Evolutionary conservation across 1,284 basidiomycete species (phyloP).

Genomic region (Tylopilus sp.): DNA sequence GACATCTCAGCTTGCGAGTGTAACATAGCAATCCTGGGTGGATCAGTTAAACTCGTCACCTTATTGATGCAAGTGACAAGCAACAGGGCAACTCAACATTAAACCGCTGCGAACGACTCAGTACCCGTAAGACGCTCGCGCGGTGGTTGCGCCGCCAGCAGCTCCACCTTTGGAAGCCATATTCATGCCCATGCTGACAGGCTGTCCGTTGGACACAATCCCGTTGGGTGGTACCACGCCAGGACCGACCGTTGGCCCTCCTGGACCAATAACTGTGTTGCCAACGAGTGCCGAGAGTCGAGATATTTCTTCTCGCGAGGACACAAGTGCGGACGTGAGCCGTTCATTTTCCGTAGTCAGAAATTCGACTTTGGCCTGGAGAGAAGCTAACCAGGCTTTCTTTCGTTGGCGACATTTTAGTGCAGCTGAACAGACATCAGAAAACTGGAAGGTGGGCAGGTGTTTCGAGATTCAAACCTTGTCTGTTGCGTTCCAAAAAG

Average conservation of each 20-base stretch:
- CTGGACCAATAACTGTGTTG: constrained; percentile 49
- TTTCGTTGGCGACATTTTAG: constrained; percentile 98
- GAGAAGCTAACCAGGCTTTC: constrained; percentile 92
- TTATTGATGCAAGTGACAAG: background rate
- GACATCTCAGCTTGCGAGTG: constrained; percentile 16
- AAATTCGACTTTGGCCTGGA: constrained; percentile 92
- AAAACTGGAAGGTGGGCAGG: background rate
- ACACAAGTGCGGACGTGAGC: constrained; percentile 72
- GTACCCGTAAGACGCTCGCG: constrained; percentile 35
- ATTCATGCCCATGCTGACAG: constrained; percentile 45
- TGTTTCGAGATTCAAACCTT: constrained; percentile 56
- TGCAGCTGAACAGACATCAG: constrained; percentile 59
- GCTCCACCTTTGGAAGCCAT: constrained; percentile 35
- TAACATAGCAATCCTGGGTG: constrained; percentile 16
- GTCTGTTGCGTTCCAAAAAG: constrained; percentile 91
- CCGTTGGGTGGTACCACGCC: constrained; percentile 30
- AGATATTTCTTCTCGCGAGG: constrained; percentile 77
- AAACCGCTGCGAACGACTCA: constrained; percentile 14
- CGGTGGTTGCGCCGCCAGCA: constrained; percentile 15
- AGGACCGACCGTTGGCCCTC: constrained; percentile 27
- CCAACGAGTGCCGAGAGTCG: constrained; percentile 69
- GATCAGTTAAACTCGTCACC: background rate
- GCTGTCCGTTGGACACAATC: constrained; percentile 34
- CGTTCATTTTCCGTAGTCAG: constrained; percentile 91
- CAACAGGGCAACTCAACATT: constrained; percentile 4